Percentiles rank a stretch among this genome's conserved stretches.
phyloP scores from a whole-genome alignment of 345 rosid genomes.

The Eucalyptus coolabah region DNA sequence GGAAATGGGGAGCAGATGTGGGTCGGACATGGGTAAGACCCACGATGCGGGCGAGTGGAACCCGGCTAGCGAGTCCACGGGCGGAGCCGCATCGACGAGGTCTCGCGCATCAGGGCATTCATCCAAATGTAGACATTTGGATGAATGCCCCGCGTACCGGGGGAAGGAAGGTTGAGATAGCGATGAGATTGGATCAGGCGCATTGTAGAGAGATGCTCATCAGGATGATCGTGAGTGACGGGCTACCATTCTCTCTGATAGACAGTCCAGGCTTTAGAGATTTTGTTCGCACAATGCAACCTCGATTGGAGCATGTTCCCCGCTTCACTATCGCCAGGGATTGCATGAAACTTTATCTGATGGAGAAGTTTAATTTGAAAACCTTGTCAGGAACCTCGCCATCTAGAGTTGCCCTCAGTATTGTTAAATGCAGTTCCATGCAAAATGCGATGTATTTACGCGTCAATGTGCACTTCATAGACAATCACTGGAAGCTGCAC shows the following conservation, averaged over 20 bases:
- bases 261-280: background rate
- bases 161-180: background rate
- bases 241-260: background rate
- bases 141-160: background rate
- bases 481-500: background rate
- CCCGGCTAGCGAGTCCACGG: background rate
- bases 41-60: background rate
- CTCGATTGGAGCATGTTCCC: background rate
- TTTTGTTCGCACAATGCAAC: background rate
- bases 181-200: background rate
- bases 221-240: background rate
- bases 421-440: background rate
- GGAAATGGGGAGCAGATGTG: background rate
- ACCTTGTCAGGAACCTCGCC: background rate
- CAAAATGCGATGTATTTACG: background rate
- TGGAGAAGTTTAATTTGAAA: background rate
- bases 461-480: background rate
- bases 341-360: background rate
- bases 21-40: background rate
- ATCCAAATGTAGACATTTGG: background rate
- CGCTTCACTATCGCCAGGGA: background rate
- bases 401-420: background rate
- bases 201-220: background rate
- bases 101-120: background rate
- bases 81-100: background rate